These are phyloP conservation scores for Emericellopsis cladophorae DNA, from an alignment of 2,329 filamentous ascomycete species.

Conservation along the genomic window DNA sequence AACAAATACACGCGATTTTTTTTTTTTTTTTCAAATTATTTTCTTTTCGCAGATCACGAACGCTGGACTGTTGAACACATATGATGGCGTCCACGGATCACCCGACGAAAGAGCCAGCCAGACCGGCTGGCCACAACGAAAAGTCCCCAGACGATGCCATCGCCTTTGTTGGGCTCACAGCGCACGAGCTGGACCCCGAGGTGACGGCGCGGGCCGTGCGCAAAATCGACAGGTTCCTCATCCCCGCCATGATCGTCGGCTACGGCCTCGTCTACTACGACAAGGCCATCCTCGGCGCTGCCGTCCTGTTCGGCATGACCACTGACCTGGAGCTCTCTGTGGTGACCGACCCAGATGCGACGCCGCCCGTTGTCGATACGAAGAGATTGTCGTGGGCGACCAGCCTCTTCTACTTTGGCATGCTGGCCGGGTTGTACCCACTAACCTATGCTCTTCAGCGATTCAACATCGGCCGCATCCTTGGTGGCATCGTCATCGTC, in stretches of 20 bases:
- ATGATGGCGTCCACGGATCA: no score
- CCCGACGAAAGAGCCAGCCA: no score
- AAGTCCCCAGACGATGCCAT: slow-evolving; percentile 36
- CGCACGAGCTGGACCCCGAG: slow-evolving; percentile 38
- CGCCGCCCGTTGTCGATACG: slow-evolving; percentile 48
- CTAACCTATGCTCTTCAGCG: slow-evolving; percentile 60
- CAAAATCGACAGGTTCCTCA: slow-evolving; percentile 56
- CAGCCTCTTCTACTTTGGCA: slow-evolving; percentile 70
- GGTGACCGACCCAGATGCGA: slow-evolving; percentile 27
- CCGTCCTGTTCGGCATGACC: slow-evolving; percentile 67
- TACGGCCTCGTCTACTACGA: slow-evolving; percentile 29
- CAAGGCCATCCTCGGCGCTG: slow-evolving; percentile 60
- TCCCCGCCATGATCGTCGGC: slow-evolving; percentile 52
- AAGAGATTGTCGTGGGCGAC: slow-evolving; percentile 63
- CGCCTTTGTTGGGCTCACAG: slow-evolving; percentile 44
- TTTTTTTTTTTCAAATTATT: no score
- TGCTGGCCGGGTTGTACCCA: slow-evolving; percentile 62
- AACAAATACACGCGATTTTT: no score
- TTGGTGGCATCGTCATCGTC: slow-evolving; percentile 49
- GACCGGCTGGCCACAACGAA: no score
- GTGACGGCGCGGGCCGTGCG: slow-evolving; percentile 43
- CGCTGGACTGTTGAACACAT: no score
- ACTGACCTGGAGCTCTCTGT: slow-evolving; percentile 49
- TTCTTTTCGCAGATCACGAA: no score
- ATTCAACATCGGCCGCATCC: slow-evolving; percentile 50